Percentiles rank a stretch among this genome's conserved stretches.
Evolutionary conservation across 176 grass and related monocot species (phyloP).

Genomic region (Rhipidocladum racemiflorum): DNA sequence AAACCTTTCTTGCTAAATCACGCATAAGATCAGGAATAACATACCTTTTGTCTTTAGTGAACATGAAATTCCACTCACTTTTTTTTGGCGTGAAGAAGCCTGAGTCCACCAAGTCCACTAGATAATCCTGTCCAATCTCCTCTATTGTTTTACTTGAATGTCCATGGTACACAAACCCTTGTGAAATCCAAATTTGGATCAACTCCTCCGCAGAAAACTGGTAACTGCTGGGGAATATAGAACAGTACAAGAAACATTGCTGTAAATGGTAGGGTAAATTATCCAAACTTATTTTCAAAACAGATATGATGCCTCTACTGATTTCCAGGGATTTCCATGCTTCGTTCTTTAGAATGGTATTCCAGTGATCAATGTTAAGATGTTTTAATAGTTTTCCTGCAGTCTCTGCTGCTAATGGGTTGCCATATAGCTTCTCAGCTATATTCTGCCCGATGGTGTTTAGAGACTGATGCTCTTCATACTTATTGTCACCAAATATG

Average conservation of each 20-base stretch:
- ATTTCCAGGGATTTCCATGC: conserved; percentile 31
- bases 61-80: no score
- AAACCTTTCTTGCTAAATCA: conserved; percentile 37
- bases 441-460: neutral
- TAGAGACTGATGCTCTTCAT: neutral
- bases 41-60: no score
- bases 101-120: no score
- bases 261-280: neutral
- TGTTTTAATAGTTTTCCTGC: conserved; percentile 2
- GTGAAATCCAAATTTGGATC: conserved; percentile 38
- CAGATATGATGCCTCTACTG: conserved; percentile 19
- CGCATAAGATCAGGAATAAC: conserved; percentile 40
- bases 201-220: neutral
- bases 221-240: neutral
- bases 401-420: conserved; percentile 36
- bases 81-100: no score
- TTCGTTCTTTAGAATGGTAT: conserved; percentile 22
- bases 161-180: conserved; percentile 26
- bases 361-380: conserved; percentile 29
- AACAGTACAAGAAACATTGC: conserved; percentile 24
- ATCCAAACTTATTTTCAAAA: no score
- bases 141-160: no score
- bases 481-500: conserved; percentile 38
- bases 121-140: no score
- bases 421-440: neutral